These are phyloP conservation scores for Talaromyces liani DNA, from an alignment of 495 filamentous ascomycete species.

Conservation along the genomic window DNA sequence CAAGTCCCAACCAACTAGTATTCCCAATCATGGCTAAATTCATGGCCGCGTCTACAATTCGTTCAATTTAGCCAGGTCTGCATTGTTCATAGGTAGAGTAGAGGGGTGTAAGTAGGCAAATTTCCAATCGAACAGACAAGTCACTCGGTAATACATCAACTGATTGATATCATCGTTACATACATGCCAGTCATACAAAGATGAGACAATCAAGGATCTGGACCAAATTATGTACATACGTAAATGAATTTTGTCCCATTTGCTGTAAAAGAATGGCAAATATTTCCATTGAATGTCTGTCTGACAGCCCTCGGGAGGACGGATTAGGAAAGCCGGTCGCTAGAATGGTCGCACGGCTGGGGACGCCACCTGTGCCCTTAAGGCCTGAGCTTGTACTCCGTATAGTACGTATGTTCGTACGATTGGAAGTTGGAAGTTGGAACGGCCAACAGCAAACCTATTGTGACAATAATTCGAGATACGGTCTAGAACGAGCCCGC, in stretches of 20 bases:
- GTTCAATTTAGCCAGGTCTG: background rate
- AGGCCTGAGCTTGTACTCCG: background rate
- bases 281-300: background rate
- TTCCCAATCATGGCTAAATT: background rate
- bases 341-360: background rate
- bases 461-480: background rate
- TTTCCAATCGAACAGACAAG: background rate
- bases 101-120: background rate
- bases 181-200: background rate
- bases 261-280: background rate
- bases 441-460: background rate
- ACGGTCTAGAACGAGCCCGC: slow-evolving; percentile 8
- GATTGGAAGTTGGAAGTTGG: too few relatives aligned
- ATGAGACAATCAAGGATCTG: background rate
- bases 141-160: background rate
- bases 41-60: background rate
- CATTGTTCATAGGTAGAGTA: too few relatives aligned
- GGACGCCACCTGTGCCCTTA: background rate
- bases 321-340: slow-evolving; percentile 4
- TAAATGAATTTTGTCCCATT: background rate
- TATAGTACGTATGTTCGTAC: too few relatives aligned
- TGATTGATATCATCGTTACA: slow-evolving; percentile 5
- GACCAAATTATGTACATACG: background rate
- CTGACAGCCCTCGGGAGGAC: background rate
- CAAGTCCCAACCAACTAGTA: background rate